Evolutionary conservation across 148 eudicot species (phyloP).

Genomic region (Vaccinium vitisidaea): DNA sequence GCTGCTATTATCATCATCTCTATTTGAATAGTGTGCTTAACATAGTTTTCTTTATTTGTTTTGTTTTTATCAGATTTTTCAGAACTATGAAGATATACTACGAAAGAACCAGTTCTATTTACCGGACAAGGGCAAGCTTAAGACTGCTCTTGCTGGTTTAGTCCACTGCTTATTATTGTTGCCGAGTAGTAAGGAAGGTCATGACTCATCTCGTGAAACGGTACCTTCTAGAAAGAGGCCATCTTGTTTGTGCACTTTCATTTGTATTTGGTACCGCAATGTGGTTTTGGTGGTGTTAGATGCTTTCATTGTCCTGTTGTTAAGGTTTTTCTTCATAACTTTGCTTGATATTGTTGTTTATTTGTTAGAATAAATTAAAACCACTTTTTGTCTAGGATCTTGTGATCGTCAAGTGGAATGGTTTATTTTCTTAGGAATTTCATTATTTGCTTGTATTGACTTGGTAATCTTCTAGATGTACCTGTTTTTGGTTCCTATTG

Average conservation of each 20-base stretch:
- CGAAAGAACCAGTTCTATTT: conserved; percentile 69
- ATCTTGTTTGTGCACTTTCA: conserved; percentile 4
- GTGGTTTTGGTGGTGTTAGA: neutral
- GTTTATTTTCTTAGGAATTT: neutral
- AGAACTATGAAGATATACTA: conserved; percentile 66
- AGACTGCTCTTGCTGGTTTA: conserved; percentile 63
- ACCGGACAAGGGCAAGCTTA: conserved; percentile 78
- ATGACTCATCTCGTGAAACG: conserved; percentile 31
- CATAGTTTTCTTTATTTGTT: neutral
- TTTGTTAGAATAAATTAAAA: neutral
- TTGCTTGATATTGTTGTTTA: neutral
- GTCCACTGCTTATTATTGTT: conserved; percentile 72
- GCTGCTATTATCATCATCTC: neutral
- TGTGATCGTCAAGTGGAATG: neutral
- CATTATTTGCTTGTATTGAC: neutral
- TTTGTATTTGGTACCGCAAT: neutral
- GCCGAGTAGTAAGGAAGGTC: conserved; percentile 45
- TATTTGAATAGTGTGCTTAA: neutral
- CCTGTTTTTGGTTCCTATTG: neutral
- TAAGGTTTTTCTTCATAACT: neutral
- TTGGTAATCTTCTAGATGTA: neutral
- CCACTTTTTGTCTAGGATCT: neutral
- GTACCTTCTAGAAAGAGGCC: conserved; percentile 32
- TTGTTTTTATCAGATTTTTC: conserved; percentile 48
- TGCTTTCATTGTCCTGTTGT: neutral